Evolutionary conservation across 441 rosid species (phyloP).

Genomic region (Arabidopsis hybrid): DNA sequence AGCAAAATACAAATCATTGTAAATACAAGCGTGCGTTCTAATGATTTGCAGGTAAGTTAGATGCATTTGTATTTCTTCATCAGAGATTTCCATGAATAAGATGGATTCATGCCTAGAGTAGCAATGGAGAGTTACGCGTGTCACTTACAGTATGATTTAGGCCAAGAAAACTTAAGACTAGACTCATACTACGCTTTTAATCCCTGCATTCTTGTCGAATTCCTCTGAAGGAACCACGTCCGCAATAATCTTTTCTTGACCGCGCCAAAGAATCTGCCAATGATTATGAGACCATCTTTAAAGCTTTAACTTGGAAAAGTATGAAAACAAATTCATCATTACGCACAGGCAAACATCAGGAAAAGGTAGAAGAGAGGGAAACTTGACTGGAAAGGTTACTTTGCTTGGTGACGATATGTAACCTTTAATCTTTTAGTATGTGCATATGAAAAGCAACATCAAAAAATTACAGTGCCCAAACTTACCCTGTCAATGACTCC

Average conservation of each 20-base stretch:
- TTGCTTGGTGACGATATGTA: background rate
- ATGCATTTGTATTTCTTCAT: background rate
- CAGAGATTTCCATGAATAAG: background rate
- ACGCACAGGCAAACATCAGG: conserved; percentile 4
- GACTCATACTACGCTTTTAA: conserved; percentile 53
- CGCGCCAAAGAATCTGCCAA: conserved; percentile 78
- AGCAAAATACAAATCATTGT: background rate
- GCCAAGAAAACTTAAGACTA: conserved; percentile 36
- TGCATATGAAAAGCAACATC: conserved; percentile 16
- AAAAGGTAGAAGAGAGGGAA: conserved; percentile 13
- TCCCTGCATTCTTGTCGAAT: conserved; percentile 69
- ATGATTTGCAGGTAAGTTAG: conserved; percentile 15
- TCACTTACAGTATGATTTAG: conserved; percentile 42
- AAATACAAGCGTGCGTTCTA: background rate
- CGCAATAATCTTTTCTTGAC: conserved; percentile 72
- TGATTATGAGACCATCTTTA: background rate
- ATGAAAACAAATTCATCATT: conserved; percentile 9
- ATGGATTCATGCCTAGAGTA: background rate
- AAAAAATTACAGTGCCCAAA: background rate
- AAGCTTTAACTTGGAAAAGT: background rate
- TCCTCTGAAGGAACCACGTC: conserved; percentile 71
- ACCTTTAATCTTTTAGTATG: conserved; percentile 9
- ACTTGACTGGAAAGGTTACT: background rate
- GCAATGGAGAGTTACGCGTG: conserved; percentile 11
- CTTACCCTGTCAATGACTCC: conserved; percentile 88